These are phyloP conservation scores for Lentinula edodes DNA, from an alignment of 768 basidiomycete species.

Conservation along the genomic window DNA sequence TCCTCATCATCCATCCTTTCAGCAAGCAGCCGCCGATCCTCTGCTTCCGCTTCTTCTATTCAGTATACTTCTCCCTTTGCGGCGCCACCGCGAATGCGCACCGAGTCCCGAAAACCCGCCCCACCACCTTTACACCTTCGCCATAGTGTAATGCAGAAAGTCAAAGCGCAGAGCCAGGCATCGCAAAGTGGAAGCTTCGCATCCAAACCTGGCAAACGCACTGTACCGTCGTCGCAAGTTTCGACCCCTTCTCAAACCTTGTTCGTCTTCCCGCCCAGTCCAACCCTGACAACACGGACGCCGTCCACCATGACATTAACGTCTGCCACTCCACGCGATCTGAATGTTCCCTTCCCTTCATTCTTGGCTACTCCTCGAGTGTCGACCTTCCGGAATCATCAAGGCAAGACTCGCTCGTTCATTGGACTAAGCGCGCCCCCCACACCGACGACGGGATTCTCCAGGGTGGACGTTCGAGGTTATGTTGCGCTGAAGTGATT, in stretches of 20 bases:
- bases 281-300: slow-evolving; percentile 50
- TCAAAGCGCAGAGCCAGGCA: slow-evolving; percentile 20
- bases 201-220: slow-evolving; percentile 7
- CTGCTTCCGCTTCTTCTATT: slow-evolving; percentile 15
- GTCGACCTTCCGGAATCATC: slow-evolving; percentile 51
- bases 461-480: slow-evolving; percentile 81
- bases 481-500: slow-evolving; percentile 51
- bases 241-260: slow-evolving; percentile 75
- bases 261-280: slow-evolving; percentile 84
- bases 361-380: slow-evolving; percentile 58
- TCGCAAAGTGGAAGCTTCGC: slow-evolving; percentile 18
- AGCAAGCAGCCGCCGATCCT: slow-evolving; percentile 3
- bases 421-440: slow-evolving; percentile 64
- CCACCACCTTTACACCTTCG: slow-evolving; percentile 56
- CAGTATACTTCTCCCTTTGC: slow-evolving; percentile 6
- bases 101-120: slow-evolving; percentile 47
- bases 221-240: slow-evolving; percentile 16
- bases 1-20: slow-evolving; percentile 7
- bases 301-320: slow-evolving; percentile 82
- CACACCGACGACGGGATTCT: slow-evolving; percentile 77
- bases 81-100: slow-evolving; percentile 33
- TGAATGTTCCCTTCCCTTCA: slow-evolving; percentile 45
- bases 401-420: slow-evolving; percentile 67
- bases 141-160: slow-evolving; percentile 27
- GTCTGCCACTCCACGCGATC: slow-evolving; percentile 38